Base-by-base conservation (phyloP, 192 early-diverging fungal species). In the Coemansia sp. region DNA sequence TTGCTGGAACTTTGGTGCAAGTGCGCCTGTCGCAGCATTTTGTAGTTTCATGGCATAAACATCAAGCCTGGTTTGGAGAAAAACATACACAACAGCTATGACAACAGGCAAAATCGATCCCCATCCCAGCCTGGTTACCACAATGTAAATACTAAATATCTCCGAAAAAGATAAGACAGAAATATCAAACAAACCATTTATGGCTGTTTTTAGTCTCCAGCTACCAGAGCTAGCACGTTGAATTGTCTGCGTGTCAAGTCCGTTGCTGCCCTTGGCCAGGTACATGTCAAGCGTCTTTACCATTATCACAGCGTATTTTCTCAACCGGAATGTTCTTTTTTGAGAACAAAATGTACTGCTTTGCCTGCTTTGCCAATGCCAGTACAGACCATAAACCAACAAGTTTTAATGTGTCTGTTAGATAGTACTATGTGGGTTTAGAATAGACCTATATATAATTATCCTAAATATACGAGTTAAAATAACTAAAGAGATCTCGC, bases 121-220 rank as follows among this genome's bases (percentile, higher is more conserved):
- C 58, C 62, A 71, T 18, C 69, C 69, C 42, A 71, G 20, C 35
- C 38, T 63, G 0, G 43, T 39, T 8, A 71, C 33, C 0, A 71
- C 62, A 35, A 71, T 28, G 63, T 71, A 71, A 18, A 64, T 23
- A 28, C 59, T 56, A 10, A 71, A 60, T 28, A 51, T 2, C 28
- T 71, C 62, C 0, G 62, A 63, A 6, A 71, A 3, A 1, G 46
- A 20, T 3, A 9, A 8, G 1, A 42, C 53, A 4, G 59, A 13
- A 28, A 58, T 36, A 13, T 31, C 26, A 8, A 69, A 10, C 0
- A 48, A 14, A 7, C 26, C 51, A n/a, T 0, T 0, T 31, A 53
- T n/a, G 26, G 26, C 51, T 7, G 0, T n/a, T 2, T 28, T 28
- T 28, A 53, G 1, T 5, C 13, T 53, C 51, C 51, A 28, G 26